A percentile compares a stretch with the other conserved stretches of the same genome.
phyloP scores from a whole-genome alignment of 1,284 basidiomycete genomes.

The Meira nashicola region DNA sequence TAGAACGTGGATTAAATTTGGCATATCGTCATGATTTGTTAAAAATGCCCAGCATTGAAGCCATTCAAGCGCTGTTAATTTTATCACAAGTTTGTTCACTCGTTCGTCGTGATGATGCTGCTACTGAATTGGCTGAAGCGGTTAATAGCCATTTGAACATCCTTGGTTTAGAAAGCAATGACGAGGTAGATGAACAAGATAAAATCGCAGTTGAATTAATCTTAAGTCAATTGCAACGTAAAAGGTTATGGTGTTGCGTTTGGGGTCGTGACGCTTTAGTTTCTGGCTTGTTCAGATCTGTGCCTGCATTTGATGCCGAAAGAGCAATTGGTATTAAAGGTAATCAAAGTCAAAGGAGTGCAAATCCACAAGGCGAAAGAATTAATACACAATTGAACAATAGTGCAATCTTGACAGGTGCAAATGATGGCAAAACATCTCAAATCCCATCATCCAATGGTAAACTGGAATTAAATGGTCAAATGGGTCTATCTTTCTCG shows the following conservation, averaged over 20 bases:
- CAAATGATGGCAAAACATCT: neutral
- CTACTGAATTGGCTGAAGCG: slow-evolving; percentile 22
- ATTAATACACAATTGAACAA: neutral
- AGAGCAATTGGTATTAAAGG: slow-evolving; percentile 27
- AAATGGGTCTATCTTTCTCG: slow-evolving; percentile 44
- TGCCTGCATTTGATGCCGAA: slow-evolving; percentile 28
- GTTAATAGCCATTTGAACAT: slow-evolving; percentile 14
- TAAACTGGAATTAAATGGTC: slow-evolving; percentile 33
- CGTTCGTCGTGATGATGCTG: no score
- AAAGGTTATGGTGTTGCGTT: slow-evolving; percentile 29
- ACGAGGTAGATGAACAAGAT: slow-evolving; percentile 21
- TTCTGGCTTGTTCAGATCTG: slow-evolving; percentile 26
- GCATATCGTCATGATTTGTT: slow-evolving; percentile 45
- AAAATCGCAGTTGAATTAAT: slow-evolving; percentile 19
- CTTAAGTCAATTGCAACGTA: slow-evolving; percentile 28
- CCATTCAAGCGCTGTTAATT: slow-evolving; percentile 28
- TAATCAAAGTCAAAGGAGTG: neutral
- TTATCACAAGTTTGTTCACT: slow-evolving; percentile 21
- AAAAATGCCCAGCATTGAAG: slow-evolving; percentile 34
- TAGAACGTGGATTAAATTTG: slow-evolving; percentile 37
- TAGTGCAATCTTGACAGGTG: neutral
- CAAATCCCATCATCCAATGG: slow-evolving; percentile 1
- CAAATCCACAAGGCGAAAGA: neutral
- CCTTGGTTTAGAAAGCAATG: slow-evolving; percentile 13
- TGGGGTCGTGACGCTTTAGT: slow-evolving; percentile 37